Conservation (phyloP, 352 stramenopile genomes). For the Elongisporangium prolatum region DNA sequence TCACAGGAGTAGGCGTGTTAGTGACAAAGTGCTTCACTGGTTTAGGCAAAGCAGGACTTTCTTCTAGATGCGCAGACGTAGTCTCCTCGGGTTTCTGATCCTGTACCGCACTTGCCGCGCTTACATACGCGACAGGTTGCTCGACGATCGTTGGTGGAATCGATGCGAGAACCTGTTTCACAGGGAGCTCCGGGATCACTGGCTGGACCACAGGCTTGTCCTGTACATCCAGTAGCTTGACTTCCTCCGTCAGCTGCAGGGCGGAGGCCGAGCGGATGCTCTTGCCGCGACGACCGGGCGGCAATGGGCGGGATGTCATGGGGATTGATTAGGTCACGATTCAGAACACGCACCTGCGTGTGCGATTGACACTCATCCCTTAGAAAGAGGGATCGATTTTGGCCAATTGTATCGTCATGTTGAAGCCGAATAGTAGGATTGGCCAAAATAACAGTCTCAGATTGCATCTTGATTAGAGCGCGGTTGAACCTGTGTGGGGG, state of each 20-base stretch:
- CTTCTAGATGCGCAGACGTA: background rate
- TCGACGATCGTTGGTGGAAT: background rate
- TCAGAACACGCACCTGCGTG: background rate
- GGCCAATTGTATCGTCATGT: background rate
- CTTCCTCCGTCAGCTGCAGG: slow-evolving; percentile 16
- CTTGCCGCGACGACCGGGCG: slow-evolving; percentile 16
- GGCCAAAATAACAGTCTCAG: background rate
- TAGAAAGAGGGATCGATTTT: background rate
- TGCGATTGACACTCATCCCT: slow-evolving; percentile 2
- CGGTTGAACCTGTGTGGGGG: background rate
- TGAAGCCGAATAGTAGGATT: background rate
- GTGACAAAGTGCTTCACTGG: background rate
- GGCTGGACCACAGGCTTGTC: background rate
- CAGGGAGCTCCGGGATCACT: background rate
- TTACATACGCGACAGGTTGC: background rate
- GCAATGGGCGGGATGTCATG: slow-evolving; percentile 39
- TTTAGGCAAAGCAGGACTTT: background rate
- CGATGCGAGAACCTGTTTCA: background rate
- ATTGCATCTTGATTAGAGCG: background rate
- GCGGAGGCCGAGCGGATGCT: slow-evolving; percentile 14
- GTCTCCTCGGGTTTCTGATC: background rate
- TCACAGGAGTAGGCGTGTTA: background rate
- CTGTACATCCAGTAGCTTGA: slow-evolving; percentile 15
- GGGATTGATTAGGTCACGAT: background rate
- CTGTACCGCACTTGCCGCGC: background rate